Percentiles rank a stretch among this genome's conserved stretches.
Evolutionary conservation across 257 asterid species (phyloP).

Genomic region (Henckelia pumila): DNA sequence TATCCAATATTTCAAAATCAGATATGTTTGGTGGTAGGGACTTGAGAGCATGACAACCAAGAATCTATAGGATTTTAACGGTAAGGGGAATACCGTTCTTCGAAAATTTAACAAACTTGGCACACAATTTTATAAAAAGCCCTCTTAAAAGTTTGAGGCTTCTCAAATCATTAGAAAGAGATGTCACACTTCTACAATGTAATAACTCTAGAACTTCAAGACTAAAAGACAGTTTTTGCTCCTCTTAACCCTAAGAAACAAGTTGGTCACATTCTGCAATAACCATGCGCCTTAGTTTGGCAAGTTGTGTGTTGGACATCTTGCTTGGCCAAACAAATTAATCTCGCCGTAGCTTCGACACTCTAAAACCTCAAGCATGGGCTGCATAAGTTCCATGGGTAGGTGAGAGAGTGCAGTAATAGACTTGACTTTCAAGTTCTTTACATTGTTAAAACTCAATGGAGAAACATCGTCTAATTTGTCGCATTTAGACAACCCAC

Average conservation of each 20-base stretch:
- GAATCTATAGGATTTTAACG: slow-evolving; percentile 42
- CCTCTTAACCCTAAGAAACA: slow-evolving; percentile 23
- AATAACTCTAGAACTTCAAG: slow-evolving; percentile 37
- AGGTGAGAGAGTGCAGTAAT: too few species aligned
- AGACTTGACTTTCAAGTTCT: too few species aligned
- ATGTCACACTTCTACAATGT: slow-evolving; percentile 23
- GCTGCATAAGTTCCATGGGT: too few species aligned
- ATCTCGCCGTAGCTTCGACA: slow-evolving; percentile 36
- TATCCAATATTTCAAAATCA: slow-evolving; percentile 37
- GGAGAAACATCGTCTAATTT: too few species aligned
- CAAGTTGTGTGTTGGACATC: slow-evolving; percentile 11
- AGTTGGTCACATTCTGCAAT: slow-evolving; percentile 33
- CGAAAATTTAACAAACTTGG: slow-evolving; percentile 26
- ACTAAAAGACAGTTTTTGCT: slow-evolving; percentile 29
- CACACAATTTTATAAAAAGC: slow-evolving; percentile 33
- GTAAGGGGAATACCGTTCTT: slow-evolving; percentile 31
- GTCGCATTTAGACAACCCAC: too few species aligned
- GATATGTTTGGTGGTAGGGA: slow-evolving; percentile 34
- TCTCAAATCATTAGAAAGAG: too few species aligned
- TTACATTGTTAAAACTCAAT: too few species aligned
- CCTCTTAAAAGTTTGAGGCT: slow-evolving; percentile 27
- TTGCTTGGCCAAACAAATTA: slow-evolving; percentile 28
- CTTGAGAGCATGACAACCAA: slow-evolving; percentile 31
- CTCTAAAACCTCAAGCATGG: slow-evolving; percentile 34
- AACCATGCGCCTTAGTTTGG: slow-evolving; percentile 32